Base-by-base conservation (phyloP, 2,329 filamentous ascomycete genomes). In the Microsporum ferrugineum region DNA sequence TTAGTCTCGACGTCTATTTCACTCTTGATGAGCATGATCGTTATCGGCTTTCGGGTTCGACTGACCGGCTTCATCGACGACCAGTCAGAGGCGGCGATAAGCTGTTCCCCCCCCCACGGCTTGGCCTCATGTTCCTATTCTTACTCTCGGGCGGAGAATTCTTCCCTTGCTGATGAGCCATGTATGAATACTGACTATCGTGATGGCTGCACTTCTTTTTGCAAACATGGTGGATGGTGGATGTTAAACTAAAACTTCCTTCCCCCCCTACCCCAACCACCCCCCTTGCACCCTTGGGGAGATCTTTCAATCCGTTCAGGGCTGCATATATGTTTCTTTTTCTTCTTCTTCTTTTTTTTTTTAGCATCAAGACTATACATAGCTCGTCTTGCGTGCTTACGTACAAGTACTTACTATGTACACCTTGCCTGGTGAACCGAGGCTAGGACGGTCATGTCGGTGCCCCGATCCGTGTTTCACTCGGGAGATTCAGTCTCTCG, bases 1-100 rank as follows among this genome's bases (percentile, higher is more conserved):
- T 53, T 53, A 53, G 49, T 53, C 49, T 53, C 49, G 49, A 53
- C 49, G 49, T 53, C 29, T 53, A 53, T 12, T 53, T 12, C 27
- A 12, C 27, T 2, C 23, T 23, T 5, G 14, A 27, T 10, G 29
- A 33, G 29, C 49, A 33, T 12, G 14, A 5, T 43, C 39, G 14
- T 53, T 14, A n/a, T 53, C 27, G 31, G 27, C 49, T 53, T 53
- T 47, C 43, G 43, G 43, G 7, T 47, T 47, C 43, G 43, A 47
- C 43, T 47, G 23, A 17, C 43, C 43, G 43, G 43, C 27, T 3
- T 2, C 43, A 14, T 29, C 43, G 17, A 12, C 43, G 23, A 7
- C 43, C 43, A 47, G 43, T 47, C 10, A 29, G 17, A 27, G 23
- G 1, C 17, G 10, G 43, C 6, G 5, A 6, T n/a, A 17, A 6